These are phyloP conservation scores for Fusarium aywerte DNA, from an alignment of 2,329 filamentous ascomycete species.

Conservation along the genomic window DNA sequence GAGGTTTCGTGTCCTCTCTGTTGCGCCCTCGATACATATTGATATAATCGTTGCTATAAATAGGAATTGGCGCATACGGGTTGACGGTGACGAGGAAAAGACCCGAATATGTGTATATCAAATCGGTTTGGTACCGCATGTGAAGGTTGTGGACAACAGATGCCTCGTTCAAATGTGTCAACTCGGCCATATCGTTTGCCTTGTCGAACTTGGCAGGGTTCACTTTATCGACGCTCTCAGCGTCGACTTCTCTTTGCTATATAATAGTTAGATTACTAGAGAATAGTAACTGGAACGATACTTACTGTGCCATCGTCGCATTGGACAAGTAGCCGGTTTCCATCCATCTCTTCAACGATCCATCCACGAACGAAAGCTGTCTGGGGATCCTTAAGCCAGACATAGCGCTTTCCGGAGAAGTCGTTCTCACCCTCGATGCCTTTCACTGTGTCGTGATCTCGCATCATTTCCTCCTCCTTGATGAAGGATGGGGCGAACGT, in stretches of 20 bases:
- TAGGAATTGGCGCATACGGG: slow-evolving; percentile 92
- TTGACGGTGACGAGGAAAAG: slow-evolving; percentile 97
- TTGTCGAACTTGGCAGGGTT: slow-evolving; percentile 99
- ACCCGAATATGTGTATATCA: slow-evolving; percentile 98
- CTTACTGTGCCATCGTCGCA: slow-evolving; percentile 91
- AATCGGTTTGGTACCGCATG: slow-evolving; percentile 91
- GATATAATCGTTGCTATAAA: slow-evolving; percentile 96
- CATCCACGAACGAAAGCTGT: slow-evolving; percentile 92
- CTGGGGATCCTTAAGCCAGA: slow-evolving; percentile 92
- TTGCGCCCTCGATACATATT: slow-evolving; percentile 96
- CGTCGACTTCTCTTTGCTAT: slow-evolving; percentile 86
- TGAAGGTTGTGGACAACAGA: slow-evolving; percentile 98
- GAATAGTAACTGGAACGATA: slow-evolving; percentile 19
- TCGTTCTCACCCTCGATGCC: slow-evolving; percentile 98
- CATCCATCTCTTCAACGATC: slow-evolving; percentile 83
- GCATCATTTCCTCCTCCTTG: slow-evolving; percentile 80
- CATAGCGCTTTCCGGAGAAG: slow-evolving; percentile 98
- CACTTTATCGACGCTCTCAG: slow-evolving; percentile 95
- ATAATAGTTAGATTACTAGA: slow-evolving; percentile 33
- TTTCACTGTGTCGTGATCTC: slow-evolving; percentile 65
- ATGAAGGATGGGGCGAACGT: slow-evolving; percentile 98
- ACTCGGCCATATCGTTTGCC: slow-evolving; percentile 98
- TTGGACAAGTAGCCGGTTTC: slow-evolving; percentile 81
- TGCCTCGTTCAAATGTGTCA: slow-evolving; percentile 97
- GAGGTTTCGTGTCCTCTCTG: slow-evolving; percentile 93